Conservation (phyloP, 257 asterid genomes). For the Scutellaria barbata region DNA sequence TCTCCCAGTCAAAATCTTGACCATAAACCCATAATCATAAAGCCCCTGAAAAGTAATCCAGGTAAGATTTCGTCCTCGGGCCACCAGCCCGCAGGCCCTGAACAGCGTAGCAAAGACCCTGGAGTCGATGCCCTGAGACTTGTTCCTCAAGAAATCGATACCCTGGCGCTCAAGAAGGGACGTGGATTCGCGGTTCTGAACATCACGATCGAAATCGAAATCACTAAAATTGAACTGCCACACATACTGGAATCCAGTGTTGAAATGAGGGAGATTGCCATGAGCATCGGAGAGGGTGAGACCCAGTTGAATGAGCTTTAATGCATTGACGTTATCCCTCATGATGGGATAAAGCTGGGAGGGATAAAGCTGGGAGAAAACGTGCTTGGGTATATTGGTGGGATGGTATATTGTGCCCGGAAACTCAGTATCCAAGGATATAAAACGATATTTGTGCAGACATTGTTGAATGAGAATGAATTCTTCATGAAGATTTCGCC, state of each 20-base stretch:
- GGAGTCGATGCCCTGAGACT: not conserved
- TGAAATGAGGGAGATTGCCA: not conserved
- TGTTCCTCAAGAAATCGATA: not conserved
- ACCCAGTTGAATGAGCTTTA: conserved; percentile 16
- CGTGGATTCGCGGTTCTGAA: not conserved
- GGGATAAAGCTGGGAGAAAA: not conserved
- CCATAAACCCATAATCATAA: not conserved
- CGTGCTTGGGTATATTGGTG: not conserved
- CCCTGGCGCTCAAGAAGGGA: conserved; percentile 1
- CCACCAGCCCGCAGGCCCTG: no score
- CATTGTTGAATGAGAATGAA: not conserved
- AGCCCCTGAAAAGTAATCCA: conserved; percentile 9
- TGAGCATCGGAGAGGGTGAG: conserved; percentile 16
- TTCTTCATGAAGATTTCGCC: not conserved
- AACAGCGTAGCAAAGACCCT: not conserved
- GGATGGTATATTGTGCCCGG: not conserved
- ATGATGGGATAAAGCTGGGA: not conserved
- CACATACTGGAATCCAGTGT: not conserved
- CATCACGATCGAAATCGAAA: not conserved
- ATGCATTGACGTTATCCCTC: conserved; percentile 12
- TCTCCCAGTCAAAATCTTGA: conserved; percentile 1
- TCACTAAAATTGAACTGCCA: conserved; percentile 27
- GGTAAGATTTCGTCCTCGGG: not conserved
- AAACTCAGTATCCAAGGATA: not conserved
- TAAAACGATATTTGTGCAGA: not conserved